Evolutionary conservation across 2,329 filamentous ascomycete genomes (phyloP).

Genomic region (Fusarium euwallaceae): DNA sequence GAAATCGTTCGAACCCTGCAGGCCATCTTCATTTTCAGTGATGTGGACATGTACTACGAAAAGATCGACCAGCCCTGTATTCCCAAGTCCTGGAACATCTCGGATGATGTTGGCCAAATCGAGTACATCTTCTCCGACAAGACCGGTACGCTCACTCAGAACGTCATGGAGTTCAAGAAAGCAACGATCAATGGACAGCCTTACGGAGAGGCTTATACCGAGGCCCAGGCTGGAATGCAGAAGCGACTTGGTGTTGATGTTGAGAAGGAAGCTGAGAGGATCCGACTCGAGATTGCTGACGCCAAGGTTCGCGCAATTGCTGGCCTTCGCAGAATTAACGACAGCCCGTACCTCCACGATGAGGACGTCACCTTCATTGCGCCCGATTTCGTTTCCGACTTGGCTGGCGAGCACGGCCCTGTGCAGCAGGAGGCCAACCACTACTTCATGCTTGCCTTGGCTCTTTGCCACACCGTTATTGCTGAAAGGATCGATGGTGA

Average conservation of each 20-base stretch:
- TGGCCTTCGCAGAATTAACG: conserved; percentile 79
- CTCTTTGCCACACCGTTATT: conserved; percentile 97
- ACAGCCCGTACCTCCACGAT: conserved; percentile 92
- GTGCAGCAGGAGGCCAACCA: conserved; percentile 84
- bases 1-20: conserved; percentile 95
- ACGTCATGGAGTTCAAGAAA: conserved; percentile 99
- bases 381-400: conserved; percentile 87
- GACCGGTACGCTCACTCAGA: conserved; percentile 95
- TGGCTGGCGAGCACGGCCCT: conserved; percentile 80
- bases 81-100: conserved; percentile 99
- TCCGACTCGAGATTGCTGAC: conserved; percentile 81
- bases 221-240: conserved; percentile 96
- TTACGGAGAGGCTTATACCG: conserved; percentile 97
- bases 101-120: conserved; percentile 96
- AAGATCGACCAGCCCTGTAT: conserved; percentile 94
- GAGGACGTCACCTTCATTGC: conserved; percentile 93
- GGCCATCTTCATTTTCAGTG: conserved; percentile 97
- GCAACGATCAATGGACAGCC: conserved; percentile 95
- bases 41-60: conserved; percentile 97
- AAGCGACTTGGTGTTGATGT: conserved; percentile 89
- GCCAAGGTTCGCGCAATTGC: conserved; percentile 81
- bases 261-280: conserved; percentile 81
- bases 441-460: conserved; percentile 93
- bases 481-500: conserved; percentile 92
- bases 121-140: conserved; percentile 99